Evolutionary conservation across 2,329 filamentous ascomycete genomes (phyloP), one percentile per base, ranked within the genome.

Genomic region (Paecilomyces sp.): DNA sequence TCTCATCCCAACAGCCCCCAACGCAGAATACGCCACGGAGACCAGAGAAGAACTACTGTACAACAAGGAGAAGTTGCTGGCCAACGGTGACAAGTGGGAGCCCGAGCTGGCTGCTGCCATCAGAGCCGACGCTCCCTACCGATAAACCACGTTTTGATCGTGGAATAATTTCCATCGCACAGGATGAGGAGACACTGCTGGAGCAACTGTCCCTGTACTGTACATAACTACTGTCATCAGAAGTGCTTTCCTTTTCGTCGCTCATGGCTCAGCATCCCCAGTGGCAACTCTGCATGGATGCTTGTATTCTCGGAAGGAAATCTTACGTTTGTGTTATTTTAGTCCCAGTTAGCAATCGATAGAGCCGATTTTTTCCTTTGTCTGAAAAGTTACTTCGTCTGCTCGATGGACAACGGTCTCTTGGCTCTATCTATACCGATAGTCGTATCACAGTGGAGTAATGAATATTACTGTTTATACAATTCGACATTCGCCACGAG

Each of bases 61-160:
- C 83, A 97, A 97, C 82, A 97, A 97, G 85, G 89, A 95, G 82
- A 96, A 96, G 80, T 80, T 96, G 65, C 78, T 96, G 64, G 80
- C 90, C 66, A 96, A 96, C 73, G 91, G 92, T 70, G 92, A 95
- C 80, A 93, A 92, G 80, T 99, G 94, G 94, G 94, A 99, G 82
- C 92, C 94, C 7, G 94, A 99, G 80, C 83, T 99, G 72, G 93
- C 93, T 1, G 93, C 94, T 60, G 88, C 86, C 67, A 94, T 94
- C 74, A 88, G 92, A 72, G 94, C 94, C 62, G 94, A 99, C 82
- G 87, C 92, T 58, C 93, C 93, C 57, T 97, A 92, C 81, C 85
- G 90, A 83, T 93, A 87, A 83, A 66, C 58, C 25, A 53, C 41
- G 41, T 47, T 47, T n/a, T 5, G 41, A 6, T 47, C 41, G 41